A percentile compares a stretch with the other conserved stretches of the same genome.
Evolutionary conservation across 345 rosid genomes (phyloP).

Genomic region (Populus euphratica): DNA sequence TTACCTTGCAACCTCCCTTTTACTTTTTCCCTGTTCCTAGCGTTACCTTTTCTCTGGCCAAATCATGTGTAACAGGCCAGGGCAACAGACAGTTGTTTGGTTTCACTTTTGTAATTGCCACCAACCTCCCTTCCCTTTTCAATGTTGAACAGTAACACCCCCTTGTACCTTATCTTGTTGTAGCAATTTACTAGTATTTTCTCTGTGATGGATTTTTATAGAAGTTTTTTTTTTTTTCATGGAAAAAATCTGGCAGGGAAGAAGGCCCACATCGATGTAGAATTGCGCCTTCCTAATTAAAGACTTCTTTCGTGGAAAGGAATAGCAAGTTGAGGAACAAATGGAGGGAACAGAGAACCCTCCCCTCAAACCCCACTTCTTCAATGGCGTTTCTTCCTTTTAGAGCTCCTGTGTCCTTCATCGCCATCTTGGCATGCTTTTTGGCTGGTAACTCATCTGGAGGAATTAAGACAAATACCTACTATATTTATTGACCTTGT

Average conservation of each 20-base stretch:
- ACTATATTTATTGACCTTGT: slow-evolving; percentile 14
- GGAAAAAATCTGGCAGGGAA: background rate
- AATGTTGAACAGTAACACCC: background rate
- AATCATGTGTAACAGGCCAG: slow-evolving; percentile 55
- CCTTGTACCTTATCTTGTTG: background rate
- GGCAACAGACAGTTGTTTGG: slow-evolving; percentile 26
- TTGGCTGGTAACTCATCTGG: background rate
- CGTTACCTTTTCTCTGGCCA: slow-evolving; percentile 39
- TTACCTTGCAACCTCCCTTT: slow-evolving; percentile 36
- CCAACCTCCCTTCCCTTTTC: slow-evolving; percentile 5
- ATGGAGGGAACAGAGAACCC: slow-evolving; percentile 1
- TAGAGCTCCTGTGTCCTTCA: slow-evolving; percentile 1
- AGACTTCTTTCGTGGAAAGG: slow-evolving; percentile 3
- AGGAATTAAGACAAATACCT: slow-evolving; percentile 21
- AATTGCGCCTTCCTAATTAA: background rate
- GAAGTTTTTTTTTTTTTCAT: background rate
- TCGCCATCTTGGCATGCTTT: background rate
- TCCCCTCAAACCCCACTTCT: slow-evolving; percentile 13
- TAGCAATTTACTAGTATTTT: background rate
- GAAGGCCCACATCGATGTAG: background rate
- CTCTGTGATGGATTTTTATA: background rate
- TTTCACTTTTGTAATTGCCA: slow-evolving; percentile 26
- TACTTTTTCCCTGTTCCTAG: slow-evolving; percentile 31
- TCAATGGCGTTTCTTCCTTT: slow-evolving; percentile 13
- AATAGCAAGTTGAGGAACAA: background rate